Percentiles rank a stretch among this genome's conserved stretches.
phyloP scores from a whole-genome alignment of 306 rosid species.

The Rosa persica region DNA sequence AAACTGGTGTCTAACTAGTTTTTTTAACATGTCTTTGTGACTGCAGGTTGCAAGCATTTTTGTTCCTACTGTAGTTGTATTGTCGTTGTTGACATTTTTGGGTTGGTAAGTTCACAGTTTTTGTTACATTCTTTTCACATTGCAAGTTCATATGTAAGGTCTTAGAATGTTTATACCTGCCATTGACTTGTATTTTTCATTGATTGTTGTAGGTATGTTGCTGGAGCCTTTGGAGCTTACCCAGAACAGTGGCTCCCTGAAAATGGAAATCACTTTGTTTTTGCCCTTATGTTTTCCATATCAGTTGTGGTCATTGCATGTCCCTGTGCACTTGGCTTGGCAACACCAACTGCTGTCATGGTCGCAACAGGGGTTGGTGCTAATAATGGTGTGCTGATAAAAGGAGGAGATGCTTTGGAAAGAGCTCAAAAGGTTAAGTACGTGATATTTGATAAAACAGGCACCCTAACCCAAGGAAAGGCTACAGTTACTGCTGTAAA shows the following conservation, averaged over 20 bases:
- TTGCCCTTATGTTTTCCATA: conserved; percentile 97
- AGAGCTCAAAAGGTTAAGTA: conserved; percentile 89
- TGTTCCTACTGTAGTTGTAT: conserved; percentile 77
- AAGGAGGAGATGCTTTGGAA: conserved; percentile 98
- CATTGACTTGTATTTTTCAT: conserved; percentile 10
- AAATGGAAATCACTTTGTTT: conserved; percentile 89
- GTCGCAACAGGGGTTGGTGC: conserved; percentile 99
- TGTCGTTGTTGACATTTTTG: conserved; percentile 75
- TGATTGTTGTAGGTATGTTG: conserved; percentile 58
- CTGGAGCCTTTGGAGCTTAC: conserved; percentile 79
- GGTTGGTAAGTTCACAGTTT: conserved; percentile 62
- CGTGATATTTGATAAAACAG: conserved; percentile 94
- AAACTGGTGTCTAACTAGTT: conserved; percentile 23
- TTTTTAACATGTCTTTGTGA: conserved; percentile 16
- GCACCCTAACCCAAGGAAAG: conserved; percentile 95
- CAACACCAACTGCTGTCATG: conserved; percentile 99
- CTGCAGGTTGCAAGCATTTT: conserved; percentile 95
- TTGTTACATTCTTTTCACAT: conserved; percentile 3
- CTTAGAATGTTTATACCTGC: conserved; percentile 21
- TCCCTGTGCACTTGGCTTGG: conserved; percentile 99
- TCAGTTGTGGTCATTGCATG: conserved; percentile 97
- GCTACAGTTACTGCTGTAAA: conserved; percentile 77
- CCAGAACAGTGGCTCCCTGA: conserved; percentile 84
- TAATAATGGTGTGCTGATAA: conserved; percentile 89
- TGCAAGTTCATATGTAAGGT: conserved; percentile 13